Percentiles rank a stretch among this genome's conserved stretches.
Conservation (phyloP, 108 stramenopile genomes). For the Skeletonema menzelii region DNA sequence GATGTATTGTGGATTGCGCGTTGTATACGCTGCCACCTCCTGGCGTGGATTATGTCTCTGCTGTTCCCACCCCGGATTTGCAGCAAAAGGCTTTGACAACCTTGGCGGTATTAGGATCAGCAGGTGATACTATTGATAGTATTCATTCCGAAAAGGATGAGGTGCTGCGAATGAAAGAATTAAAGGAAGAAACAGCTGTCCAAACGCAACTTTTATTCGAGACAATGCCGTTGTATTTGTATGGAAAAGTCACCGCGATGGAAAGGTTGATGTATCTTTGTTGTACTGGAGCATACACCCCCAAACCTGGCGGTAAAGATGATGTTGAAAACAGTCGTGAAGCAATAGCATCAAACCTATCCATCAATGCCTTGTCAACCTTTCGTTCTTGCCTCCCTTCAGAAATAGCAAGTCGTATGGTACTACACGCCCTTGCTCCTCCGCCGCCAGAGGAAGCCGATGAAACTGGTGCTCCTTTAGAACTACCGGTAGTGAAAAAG, state of each 20-base stretch:
- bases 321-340: conserved; percentile 53
- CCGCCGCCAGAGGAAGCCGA: conserved; percentile 54
- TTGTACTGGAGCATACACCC: conserved; percentile 66
- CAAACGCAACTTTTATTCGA: conserved; percentile 40
- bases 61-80: conserved; percentile 55
- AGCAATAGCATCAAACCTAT: conserved; percentile 52
- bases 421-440: conserved; percentile 75
- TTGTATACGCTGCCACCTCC: conserved; percentile 56
- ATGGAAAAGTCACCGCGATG: conserved; percentile 49
- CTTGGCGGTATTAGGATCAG: conserved; percentile 49
- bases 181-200: conserved; percentile 23
- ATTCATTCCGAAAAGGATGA: background rate
- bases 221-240: conserved; percentile 46
- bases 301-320: conserved; percentile 18
- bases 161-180: conserved; percentile 12
- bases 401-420: conserved; percentile 56
- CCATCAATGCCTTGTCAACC: conserved; percentile 24
- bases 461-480: conserved; percentile 18
- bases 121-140: conserved; percentile 33
- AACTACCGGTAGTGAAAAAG: conserved; percentile 58
- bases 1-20: conserved; percentile 69
- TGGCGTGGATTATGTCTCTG: conserved; percentile 49
- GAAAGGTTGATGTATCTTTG: conserved; percentile 74
- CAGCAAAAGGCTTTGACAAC: conserved; percentile 71
- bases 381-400: conserved; percentile 52